Percentiles rank a stretch among this genome's conserved stretches.
Conservation (phyloP, 495 filamentous ascomycete genomes). For the Penicillium coprophilum region DNA sequence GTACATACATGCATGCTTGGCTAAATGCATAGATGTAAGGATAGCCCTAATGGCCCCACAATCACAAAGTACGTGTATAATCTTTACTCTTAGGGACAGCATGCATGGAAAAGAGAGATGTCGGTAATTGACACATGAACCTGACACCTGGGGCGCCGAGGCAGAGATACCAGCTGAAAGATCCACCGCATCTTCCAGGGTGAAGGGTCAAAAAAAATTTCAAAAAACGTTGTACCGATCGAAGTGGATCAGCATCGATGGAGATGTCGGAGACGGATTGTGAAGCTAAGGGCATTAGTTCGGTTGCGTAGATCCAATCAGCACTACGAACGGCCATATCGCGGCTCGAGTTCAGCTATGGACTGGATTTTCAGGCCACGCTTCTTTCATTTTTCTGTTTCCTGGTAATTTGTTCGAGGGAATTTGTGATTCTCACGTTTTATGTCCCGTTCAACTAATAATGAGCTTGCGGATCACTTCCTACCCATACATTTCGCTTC, state of each 20-base stretch:
- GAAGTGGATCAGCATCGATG: background rate
- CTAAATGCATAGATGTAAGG: background rate
- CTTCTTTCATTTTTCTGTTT: slow-evolving; percentile 1
- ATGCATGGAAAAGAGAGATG: background rate
- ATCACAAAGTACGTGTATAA: background rate
- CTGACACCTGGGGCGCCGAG: slow-evolving; percentile 28
- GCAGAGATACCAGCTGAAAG: slow-evolving; percentile 30
- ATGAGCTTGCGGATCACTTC: background rate
- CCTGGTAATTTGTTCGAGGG: background rate
- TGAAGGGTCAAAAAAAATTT: background rate
- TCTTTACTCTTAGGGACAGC: background rate
- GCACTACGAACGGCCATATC: slow-evolving; percentile 13
- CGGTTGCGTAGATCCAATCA: slow-evolving; percentile 23
- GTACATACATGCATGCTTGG: background rate
- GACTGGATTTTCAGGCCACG: slow-evolving; percentile 14
- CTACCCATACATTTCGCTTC: background rate
- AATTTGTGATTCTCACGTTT: background rate
- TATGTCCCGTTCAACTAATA: background rate
- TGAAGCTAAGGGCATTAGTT: slow-evolving; percentile 25
- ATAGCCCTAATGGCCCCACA: slow-evolving; percentile 14
- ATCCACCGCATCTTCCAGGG: background rate
- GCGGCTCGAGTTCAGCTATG: slow-evolving; percentile 29
- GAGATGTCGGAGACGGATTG: slow-evolving; percentile 7
- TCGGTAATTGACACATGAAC: slow-evolving; percentile 11
- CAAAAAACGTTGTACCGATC: slow-evolving; percentile 3